Conservation (phyloP, 2,329 filamentous ascomycete species). For the Fonsecaea erecta region DNA sequence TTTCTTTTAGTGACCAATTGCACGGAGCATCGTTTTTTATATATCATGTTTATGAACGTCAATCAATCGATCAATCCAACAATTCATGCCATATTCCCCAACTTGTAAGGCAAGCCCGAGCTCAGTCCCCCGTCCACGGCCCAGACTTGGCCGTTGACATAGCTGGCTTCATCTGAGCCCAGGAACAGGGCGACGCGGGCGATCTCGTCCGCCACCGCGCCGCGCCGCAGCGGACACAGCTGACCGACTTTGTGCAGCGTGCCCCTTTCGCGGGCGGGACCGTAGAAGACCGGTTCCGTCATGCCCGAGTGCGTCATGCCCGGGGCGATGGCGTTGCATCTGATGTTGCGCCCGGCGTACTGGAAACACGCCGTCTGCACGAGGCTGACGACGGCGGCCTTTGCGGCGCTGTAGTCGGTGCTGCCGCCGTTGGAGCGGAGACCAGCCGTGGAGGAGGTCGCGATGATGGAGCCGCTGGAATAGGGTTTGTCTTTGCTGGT, state of each 20-base stretch:
- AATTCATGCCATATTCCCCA: slow-evolving; percentile 69
- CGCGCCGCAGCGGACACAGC: slow-evolving; percentile 80
- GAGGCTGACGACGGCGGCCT: slow-evolving; percentile 82
- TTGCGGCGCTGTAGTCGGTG: slow-evolving; percentile 86
- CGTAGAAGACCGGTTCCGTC: slow-evolving; percentile 50
- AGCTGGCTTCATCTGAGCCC: slow-evolving; percentile 86
- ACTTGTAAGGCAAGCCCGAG: slow-evolving; percentile 84
- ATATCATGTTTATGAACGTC: slow-evolving; percentile 1
- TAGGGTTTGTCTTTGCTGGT: slow-evolving; percentile 71
- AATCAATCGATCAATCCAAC: slow-evolving; percentile 1
- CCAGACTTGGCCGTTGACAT: slow-evolving; percentile 94
- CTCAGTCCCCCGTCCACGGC: slow-evolving; percentile 89
- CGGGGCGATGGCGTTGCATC: slow-evolving; percentile 88
- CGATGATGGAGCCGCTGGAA: slow-evolving; percentile 79
- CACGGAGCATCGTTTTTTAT: too few relatives aligned
- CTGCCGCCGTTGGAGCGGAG: slow-evolving; percentile 86
- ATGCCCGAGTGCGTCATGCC: slow-evolving; percentile 85
- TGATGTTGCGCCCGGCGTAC: slow-evolving; percentile 76
- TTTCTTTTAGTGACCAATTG: too few relatives aligned
- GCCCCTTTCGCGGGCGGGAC: slow-evolving; percentile 63
- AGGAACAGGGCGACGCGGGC: slow-evolving; percentile 87
- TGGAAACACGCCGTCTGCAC: slow-evolving; percentile 87
- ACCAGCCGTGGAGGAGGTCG: slow-evolving; percentile 85
- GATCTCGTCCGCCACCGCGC: slow-evolving; percentile 76
- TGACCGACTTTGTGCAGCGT: slow-evolving; percentile 87